Evolutionary conservation across 1,284 basidiomycete genomes (phyloP).

Genomic region (Microbotryomycetes sp.): DNA sequence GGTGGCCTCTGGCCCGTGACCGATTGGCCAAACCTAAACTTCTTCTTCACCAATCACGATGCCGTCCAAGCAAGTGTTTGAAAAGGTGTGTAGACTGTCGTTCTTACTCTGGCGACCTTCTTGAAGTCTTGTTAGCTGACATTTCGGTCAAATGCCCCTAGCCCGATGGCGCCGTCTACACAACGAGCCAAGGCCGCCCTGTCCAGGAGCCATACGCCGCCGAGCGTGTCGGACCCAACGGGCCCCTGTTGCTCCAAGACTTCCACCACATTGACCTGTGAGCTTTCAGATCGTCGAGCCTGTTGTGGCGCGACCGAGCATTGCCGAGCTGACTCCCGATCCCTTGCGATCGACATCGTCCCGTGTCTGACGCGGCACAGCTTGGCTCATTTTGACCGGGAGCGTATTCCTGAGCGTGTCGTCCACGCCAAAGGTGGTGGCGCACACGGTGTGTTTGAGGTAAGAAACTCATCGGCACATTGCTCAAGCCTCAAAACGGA

Average conservation of each 20-base stretch:
- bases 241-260: conserved; percentile 81
- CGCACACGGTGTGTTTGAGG: conserved; percentile 85
- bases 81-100: conserved; percentile 38
- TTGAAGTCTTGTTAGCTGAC: neutral
- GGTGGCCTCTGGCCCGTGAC: neutral
- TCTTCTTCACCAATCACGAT: conserved; percentile 41
- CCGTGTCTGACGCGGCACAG: conserved; percentile 54
- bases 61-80: conserved; percentile 58
- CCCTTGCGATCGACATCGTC: neutral
- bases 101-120: neutral
- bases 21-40: neutral
- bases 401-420: conserved; percentile 92
- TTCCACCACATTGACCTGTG: conserved; percentile 55
- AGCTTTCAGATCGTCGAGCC: no score
- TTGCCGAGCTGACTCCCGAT: neutral
- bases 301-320: no score
- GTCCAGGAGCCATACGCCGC: conserved; percentile 47
- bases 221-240: conserved; percentile 64
- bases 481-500: no score
- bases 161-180: conserved; percentile 59
- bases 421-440: conserved; percentile 81
- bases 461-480: conserved; percentile 33
- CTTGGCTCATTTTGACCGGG: conserved; percentile 83
- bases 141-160: neutral
- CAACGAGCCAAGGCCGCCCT: conserved; percentile 72